Evolutionary conservation across 192 early-diverging fungal species (phyloP), one percentile per base, ranked within the genome.

Genomic region (Umbelopsis sp.): DNA sequence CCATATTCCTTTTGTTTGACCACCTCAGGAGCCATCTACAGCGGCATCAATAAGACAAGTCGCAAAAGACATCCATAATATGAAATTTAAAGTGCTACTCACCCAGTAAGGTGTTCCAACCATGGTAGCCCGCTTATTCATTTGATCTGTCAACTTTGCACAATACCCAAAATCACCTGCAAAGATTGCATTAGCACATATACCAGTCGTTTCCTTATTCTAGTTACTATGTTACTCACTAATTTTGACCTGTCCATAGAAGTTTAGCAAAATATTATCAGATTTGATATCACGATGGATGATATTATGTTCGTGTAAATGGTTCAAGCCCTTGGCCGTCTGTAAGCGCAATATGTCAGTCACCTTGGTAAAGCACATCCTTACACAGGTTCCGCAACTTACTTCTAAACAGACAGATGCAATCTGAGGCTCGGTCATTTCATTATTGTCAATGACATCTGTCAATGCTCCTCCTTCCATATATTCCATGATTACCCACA

Each of bases 401-500:
- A 77, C 75, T 66, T 94, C 93, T 9, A 79, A 73, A 70, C 93
- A 95, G 65, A 96, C 88, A 25, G 93, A 90, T 2, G 90, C 89
- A 80, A 96, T 95, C 65, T 96, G 93, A 23, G 84, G 81, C 76
- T 96, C 94, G 0, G 83, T 90, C 86, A 96, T 91, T 67, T 78
- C 89, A 73, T 93, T 94, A n/a, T 80, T 84, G 4, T 90, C 91
- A 9, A 95, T 89, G 9, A 91, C 89, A 70, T 93, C 93, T 22
- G 93, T 95, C 37, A 95, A 78, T 23, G 89, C 86, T 7, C 94
- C 94, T 35, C 92, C 94, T 74, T 94, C 93, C 94, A 95, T 95
- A 66, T 91, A 95, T 74, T 95, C 94, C 94, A 95, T 95, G 20
- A 94, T 85, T 6, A 95, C 93, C 93, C 92, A 94, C 27, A 95